A percentile compares a stretch with the other conserved stretches of the same genome.
Conservation (phyloP, 768 basidiomycete genomes). For the Panus rudis region DNA sequence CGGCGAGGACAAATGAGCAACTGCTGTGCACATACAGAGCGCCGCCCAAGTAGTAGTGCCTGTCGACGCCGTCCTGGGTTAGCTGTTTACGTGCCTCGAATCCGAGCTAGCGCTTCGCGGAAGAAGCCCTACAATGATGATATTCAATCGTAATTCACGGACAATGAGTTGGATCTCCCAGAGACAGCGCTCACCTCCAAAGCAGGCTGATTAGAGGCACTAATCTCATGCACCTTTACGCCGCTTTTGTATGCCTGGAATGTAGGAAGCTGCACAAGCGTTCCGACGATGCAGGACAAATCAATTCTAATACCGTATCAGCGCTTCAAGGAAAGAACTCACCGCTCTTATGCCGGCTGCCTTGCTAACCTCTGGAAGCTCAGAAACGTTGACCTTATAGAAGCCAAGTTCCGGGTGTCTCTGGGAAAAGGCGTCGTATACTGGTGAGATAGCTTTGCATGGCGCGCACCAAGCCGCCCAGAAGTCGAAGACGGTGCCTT, state of each 20-base stretch:
- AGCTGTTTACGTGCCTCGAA: too few relatives aligned
- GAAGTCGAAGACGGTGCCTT: slow-evolving; percentile 55
- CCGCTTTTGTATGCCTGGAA: slow-evolving; percentile 31
- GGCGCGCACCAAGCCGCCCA: slow-evolving; percentile 76
- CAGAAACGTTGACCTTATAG: slow-evolving; percentile 72
- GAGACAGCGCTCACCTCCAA: slow-evolving; percentile 36
- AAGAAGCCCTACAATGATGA: too few relatives aligned
- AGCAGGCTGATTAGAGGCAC: slow-evolving; percentile 38
- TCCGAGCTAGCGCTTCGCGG: too few relatives aligned
- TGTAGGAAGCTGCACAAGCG: slow-evolving; percentile 37
- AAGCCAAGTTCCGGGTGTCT: slow-evolving; percentile 37
- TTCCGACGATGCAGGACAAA: too few relatives aligned
- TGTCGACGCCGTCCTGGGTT: too few relatives aligned
- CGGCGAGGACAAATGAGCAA: too few relatives aligned
- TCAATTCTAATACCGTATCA: slow-evolving; percentile 22
- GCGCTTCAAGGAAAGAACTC: slow-evolving; percentile 33
- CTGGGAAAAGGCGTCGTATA: slow-evolving; percentile 49
- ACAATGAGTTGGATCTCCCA: too few relatives aligned
- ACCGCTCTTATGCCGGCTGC: slow-evolving; percentile 59
- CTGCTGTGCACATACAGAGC: too few relatives aligned
- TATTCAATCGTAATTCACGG: too few relatives aligned
- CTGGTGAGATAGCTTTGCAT: slow-evolving; percentile 56
- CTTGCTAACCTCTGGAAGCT: slow-evolving; percentile 40
- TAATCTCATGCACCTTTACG: slow-evolving; percentile 27
- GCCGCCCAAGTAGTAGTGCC: too few relatives aligned